phyloP scores from a whole-genome alignment of 331 rosid genomes.

The Spiraea crenata region DNA sequence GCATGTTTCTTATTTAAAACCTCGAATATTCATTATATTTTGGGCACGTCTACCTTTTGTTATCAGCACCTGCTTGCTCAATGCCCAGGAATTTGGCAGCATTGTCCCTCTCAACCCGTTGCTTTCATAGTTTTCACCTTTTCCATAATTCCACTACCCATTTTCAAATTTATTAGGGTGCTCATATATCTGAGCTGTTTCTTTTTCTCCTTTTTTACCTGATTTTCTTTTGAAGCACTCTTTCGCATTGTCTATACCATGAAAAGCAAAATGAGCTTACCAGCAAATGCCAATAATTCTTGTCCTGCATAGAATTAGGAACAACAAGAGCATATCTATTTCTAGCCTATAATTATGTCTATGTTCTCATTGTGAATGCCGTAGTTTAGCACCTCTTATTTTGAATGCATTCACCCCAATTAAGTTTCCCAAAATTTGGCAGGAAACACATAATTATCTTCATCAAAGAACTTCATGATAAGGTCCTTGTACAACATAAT shows the following conservation, averaged over 20 bases:
- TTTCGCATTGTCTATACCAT: background rate
- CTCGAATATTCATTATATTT: conserved; percentile 44
- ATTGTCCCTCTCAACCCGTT: conserved; percentile 33
- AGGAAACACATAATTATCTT: conserved; percentile 10
- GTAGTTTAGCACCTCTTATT: conserved; percentile 37
- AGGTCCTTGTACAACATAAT: conserved; percentile 23
- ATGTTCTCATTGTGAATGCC: conserved; percentile 31
- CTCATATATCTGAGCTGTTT: background rate
- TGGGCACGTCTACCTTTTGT: conserved; percentile 50
- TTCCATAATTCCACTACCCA: background rate
- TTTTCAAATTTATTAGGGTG: background rate
- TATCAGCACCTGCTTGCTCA: conserved; percentile 22
- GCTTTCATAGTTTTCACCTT: conserved; percentile 29
- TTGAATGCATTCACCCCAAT: conserved; percentile 22
- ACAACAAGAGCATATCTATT: conserved; percentile 29
- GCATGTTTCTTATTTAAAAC: conserved; percentile 9
- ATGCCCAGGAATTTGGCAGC: conserved; percentile 45
- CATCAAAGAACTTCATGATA: conserved; percentile 20
- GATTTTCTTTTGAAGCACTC: too few relatives aligned
- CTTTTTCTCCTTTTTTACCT: background rate
- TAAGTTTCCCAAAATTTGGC: conserved; percentile 12
- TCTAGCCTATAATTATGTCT: conserved; percentile 58
- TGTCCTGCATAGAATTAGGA: conserved; percentile 34
- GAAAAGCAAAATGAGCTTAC: conserved; percentile 32
- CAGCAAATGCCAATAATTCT: conserved; percentile 34